A percentile compares a stretch with the other conserved stretches of the same genome.
These are phyloP conservation scores for Monascus purpureus DNA, from an alignment of 495 filamentous ascomycete genomes.

Conservation along the genomic window DNA sequence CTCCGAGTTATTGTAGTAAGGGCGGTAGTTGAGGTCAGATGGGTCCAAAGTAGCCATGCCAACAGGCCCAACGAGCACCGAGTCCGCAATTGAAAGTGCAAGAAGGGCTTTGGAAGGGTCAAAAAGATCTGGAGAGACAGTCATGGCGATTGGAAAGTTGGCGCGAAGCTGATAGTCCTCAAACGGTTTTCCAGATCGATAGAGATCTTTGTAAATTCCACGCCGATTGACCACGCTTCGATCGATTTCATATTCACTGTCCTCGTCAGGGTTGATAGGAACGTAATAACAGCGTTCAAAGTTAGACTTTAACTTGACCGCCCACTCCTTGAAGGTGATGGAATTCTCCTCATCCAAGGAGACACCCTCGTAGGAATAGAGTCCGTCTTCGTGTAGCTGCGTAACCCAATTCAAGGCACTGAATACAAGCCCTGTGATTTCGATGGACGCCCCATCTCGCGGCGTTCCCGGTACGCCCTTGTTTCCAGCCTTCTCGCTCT, in stretches of 20 bases:
- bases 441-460: conserved; percentile 85
- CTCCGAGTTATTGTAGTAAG: conserved; percentile 88
- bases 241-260: conserved; percentile 68
- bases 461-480: conserved; percentile 96
- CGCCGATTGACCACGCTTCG: conserved; percentile 64
- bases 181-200: conserved; percentile 81
- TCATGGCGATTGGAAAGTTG: conserved; percentile 95
- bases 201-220: conserved; percentile 96
- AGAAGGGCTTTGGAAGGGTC: conserved; percentile 56
- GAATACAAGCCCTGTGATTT: conserved; percentile 87
- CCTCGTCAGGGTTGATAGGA: conserved; percentile 51
- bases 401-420: conserved; percentile 75
- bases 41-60: conserved; percentile 97
- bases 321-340: conserved; percentile 71
- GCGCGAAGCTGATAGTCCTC: conserved; percentile 93
- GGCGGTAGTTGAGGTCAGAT: conserved; percentile 77
- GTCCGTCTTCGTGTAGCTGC: conserved; percentile 45
- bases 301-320: conserved; percentile 60
- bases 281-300: conserved; percentile 89
- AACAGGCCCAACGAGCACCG: conserved; percentile 65
- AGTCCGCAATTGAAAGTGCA: conserved; percentile 67
- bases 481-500: conserved; percentile 75
- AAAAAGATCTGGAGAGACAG: conserved; percentile 82
- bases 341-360: conserved; percentile 37
- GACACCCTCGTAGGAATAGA: conserved; percentile 61